A percentile compares a stretch with the other conserved stretches of the same genome.
These are phyloP conservation scores for Penicillium carneum DNA, from an alignment of 2,329 filamentous ascomycete genomes.

Conservation along the genomic window DNA sequence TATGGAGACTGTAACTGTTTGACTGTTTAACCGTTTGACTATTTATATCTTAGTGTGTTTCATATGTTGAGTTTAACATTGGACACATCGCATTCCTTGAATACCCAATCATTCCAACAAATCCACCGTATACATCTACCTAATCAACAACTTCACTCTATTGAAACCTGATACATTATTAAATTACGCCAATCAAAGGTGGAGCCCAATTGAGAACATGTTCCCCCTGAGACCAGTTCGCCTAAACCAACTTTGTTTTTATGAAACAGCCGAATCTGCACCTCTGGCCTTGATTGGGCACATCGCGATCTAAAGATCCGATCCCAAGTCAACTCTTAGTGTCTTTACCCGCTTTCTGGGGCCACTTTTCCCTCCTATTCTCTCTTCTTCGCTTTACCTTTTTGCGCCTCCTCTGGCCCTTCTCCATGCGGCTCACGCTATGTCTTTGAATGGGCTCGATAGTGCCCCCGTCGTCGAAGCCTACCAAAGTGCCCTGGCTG, in stretches of 20 bases:
- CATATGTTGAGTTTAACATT: not conserved
- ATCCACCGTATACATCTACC: not conserved
- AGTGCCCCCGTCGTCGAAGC: conserved; percentile 80
- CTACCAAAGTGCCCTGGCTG: conserved; percentile 77
- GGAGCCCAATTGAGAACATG: conserved; percentile 31
- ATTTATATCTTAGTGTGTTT: not conserved
- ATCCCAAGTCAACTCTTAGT: conserved; percentile 11
- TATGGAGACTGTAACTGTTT: too few species aligned
- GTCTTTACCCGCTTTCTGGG: conserved; percentile 17
- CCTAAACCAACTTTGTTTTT: conserved; percentile 7
- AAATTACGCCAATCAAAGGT: conserved; percentile 37
- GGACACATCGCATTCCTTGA: not conserved
- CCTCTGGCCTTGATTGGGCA: conserved; percentile 15
- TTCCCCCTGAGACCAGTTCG: conserved; percentile 30
- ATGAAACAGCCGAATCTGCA: conserved; percentile 10
- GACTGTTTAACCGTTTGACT: not conserved
- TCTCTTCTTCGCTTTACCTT: conserved; percentile 13
- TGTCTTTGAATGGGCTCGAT: conserved; percentile 97
- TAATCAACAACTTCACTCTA: not conserved
- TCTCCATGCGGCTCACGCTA: conserved; percentile 57
- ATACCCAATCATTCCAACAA: too few species aligned
- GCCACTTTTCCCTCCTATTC: conserved; percentile 25
- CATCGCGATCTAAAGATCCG: conserved; percentile 18
- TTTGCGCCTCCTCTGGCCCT: conserved; percentile 13
- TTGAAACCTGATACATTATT: not conserved